Base-by-base conservation (phyloP, 129 eudicot species). In the Smallanthus sonchifolius region DNA sequence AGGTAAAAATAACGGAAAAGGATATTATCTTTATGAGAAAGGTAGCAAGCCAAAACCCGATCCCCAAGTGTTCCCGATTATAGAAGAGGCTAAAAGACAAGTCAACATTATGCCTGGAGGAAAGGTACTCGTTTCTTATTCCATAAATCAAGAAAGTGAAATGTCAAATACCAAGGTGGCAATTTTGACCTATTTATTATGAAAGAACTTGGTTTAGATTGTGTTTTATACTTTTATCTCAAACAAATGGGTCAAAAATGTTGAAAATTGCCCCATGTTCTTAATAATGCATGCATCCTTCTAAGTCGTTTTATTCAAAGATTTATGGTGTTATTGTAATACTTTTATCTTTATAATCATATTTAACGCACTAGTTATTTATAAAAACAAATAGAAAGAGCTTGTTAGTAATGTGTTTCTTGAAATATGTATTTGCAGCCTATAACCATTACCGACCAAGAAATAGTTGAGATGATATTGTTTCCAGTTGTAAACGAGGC, bases 31-130 rank as follows among this genome's bases (percentile, higher is more conserved):
- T 13, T 91, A 94, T 40, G 91, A 85, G 74, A 94, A 94, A 75
- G 98, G 98, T 81, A 86, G 91, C 87, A 88, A 94, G 81, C 98
- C 98, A 67, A 90, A 82, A 83, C 96, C 98, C 20, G 97, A 94
- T 69, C 87, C 84, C 59, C 82, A 93, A 9, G 93, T 94, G 49
- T 78, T 90, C 10, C 89, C 91, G 20, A 83, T 94, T 47, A 71
- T 94, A 69, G 93, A 94, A 77, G 96, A 88, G 74, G 82, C 89
- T 51, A 85, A 86, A 76, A 88, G 85, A 83, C 81, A 44, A 63
- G 80, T 84, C 67, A 90, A 86, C 77, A 60, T 86, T 2, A 90
- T 88, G 90, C 97, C 93, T 0, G 82, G 82, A 55, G 98, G 97
- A 57, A 94, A 94, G 98, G 98, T 90, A 86, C 19, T 48, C 4